Conservation (phyloP, 192 early-diverging fungal genomes). For the Backusella circina region DNA sequence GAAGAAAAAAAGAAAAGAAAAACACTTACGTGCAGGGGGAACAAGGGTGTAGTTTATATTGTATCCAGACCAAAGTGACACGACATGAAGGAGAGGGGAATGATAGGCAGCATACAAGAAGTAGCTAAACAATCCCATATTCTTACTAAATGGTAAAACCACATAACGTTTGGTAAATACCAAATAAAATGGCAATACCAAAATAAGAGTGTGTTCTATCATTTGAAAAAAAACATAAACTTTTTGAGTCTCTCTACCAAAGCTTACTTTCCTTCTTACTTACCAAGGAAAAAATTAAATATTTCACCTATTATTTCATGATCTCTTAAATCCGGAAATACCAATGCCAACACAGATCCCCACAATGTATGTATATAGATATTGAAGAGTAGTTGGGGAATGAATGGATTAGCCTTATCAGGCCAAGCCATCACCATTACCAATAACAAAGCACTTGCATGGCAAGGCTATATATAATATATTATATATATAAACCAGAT, state of each 20-base stretch:
- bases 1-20: background rate
- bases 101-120: slow-evolving; percentile 52
- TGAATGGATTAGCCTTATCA: slow-evolving; percentile 16
- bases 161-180: slow-evolving; percentile 48
- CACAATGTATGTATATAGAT: slow-evolving; percentile 53
- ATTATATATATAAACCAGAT: background rate
- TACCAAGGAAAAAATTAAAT: slow-evolving; percentile 51
- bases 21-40: slow-evolving; percentile 43
- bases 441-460: slow-evolving; percentile 43
- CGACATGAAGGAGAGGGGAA: slow-evolving; percentile 36
- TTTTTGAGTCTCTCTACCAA: slow-evolving; percentile 9
- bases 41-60: slow-evolving; percentile 54
- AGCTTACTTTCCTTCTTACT: background rate
- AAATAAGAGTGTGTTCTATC: slow-evolving; percentile 42
- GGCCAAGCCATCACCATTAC: slow-evolving; percentile 42
- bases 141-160: slow-evolving; percentile 38
- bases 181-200: slow-evolving; percentile 45
- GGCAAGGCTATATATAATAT: slow-evolving; percentile 38
- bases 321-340: slow-evolving; percentile 49
- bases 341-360: slow-evolving; percentile 43
- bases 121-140: slow-evolving; percentile 49
- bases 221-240: background rate
- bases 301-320: slow-evolving; percentile 46
- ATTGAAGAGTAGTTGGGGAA: slow-evolving; percentile 44
- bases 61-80: slow-evolving; percentile 40